Conservation (phyloP, 202 grass and related monocot genomes). For the Panicum hallii region DNA sequence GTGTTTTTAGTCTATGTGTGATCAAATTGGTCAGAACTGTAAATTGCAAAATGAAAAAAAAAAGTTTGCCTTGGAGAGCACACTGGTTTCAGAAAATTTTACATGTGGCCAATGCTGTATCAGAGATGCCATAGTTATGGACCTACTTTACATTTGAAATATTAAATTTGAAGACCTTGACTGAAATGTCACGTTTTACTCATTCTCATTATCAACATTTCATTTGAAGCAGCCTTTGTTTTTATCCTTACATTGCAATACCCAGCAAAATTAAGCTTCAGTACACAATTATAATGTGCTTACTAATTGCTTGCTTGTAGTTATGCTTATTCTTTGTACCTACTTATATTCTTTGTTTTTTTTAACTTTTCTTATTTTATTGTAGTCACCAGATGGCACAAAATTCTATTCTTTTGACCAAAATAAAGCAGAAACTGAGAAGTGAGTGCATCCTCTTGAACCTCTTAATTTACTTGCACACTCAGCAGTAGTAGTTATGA, state of each 20-base stretch:
- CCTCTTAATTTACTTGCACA: constrained; percentile 26
- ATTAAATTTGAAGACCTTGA: neutral
- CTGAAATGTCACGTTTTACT: neutral
- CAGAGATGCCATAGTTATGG: neutral
- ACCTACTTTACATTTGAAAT: constrained; percentile 5
- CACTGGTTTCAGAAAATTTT: constrained; percentile 8
- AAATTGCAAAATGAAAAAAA: constrained; percentile 20
- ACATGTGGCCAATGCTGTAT: constrained; percentile 7
- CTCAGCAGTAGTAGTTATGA: constrained; percentile 6
- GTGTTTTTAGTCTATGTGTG: neutral
- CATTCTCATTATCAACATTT: neutral
- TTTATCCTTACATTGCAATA: neutral
- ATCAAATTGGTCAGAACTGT: constrained; percentile 14
- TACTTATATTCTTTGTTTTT: constrained; percentile 18
- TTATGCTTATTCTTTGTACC: constrained; percentile 1
- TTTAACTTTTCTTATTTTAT: constrained; percentile 42
- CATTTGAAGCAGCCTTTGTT: neutral
- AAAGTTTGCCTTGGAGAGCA: neutral
- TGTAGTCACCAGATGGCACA: constrained; percentile 80
- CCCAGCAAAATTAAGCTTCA: neutral
- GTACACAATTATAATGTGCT: constrained; percentile 31
- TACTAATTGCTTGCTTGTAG: constrained; percentile 23
- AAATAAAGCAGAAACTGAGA: constrained; percentile 82
- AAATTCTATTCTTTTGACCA: constrained; percentile 67
- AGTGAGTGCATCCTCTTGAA: constrained; percentile 64